Evolutionary conservation across 768 basidiomycete species (phyloP).

Genomic region (Kwoniella shandongensis): DNA sequence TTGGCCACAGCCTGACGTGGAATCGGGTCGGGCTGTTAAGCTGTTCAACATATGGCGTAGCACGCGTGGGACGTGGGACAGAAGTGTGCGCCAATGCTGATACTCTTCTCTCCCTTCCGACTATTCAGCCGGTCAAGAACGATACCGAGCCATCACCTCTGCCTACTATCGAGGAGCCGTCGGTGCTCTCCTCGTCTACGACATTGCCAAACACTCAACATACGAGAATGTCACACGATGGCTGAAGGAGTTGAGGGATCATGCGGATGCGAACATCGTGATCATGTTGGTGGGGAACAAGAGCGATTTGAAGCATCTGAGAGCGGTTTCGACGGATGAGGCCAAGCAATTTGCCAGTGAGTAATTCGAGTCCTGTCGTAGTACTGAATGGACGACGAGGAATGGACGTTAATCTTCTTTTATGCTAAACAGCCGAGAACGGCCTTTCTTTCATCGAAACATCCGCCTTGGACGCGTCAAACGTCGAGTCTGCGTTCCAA

Average conservation of each 20-base stretch:
- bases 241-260: conserved; percentile 95
- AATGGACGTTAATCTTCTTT: no score
- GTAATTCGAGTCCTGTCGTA: conserved; percentile 44
- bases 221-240: conserved; percentile 92
- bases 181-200: conserved; percentile 55
- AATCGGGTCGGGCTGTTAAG: neutral
- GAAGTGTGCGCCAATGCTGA: no score
- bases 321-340: conserved; percentile 96
- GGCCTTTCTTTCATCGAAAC: conserved; percentile 95
- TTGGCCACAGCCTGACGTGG: neutral
- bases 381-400: no score
- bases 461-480: conserved; percentile 98
- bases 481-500: conserved; percentile 97
- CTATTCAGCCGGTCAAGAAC: conserved; percentile 81
- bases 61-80: no score
- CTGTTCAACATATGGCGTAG: no score
- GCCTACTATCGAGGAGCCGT: conserved; percentile 98
- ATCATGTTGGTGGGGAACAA: conserved; percentile 98
- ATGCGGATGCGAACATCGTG: conserved; percentile 78
- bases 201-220: conserved; percentile 60
- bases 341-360: conserved; percentile 85
- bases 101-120: conserved; percentile 6
- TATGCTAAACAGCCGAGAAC: conserved; percentile 70
- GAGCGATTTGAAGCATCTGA: conserved; percentile 96
- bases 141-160: conserved; percentile 95